Evolutionary conservation across 257 asterid genomes (phyloP), one percentile per base, ranked within the genome.

Genomic region (Primulina tabacum): DNA sequence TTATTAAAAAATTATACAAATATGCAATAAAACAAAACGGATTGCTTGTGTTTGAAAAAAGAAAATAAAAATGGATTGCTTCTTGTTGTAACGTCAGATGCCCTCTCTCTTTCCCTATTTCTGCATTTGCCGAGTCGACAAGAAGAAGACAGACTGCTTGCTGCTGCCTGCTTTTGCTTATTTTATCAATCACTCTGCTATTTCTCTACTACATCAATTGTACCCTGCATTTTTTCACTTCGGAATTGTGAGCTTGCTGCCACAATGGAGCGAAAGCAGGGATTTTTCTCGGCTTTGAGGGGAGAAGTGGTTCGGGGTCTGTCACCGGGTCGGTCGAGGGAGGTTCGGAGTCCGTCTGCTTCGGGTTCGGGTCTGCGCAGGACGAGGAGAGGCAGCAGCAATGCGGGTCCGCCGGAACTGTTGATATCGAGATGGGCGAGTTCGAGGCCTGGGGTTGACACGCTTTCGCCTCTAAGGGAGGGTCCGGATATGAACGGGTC

Each of bases 401-500:
- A 75, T n/a, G 73, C 73, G 34, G 77, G 75, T n/a, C 88, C 80
- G 5, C 77, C 84, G 21, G 85, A 76, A 60, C 62, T 67, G 52
- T 47, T 50, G 21, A 29, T 70, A 2, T 58, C 83, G 69, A 84
- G 84, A 81, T 84, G 83, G 75, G 77, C 77, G 35, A 72, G 76
- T 58, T 65, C 72, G 73, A 72, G 87, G 76, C 86, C 84, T 0
- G 85, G 80, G 37, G 82, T 64, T 7, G 91, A 85, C 68, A 68
- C 88, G 6, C 78, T 85, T 38, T 82, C 94, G 67, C 91, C 94
- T 34, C 38, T 87, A 17, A 82, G 84, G 73, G 94, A 87, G 64
- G 90, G 94, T 5, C 92, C 92, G 78, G 89, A 84, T 82, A 89
- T 84, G 37, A 80, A 30, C 50, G 87, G n/a, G 85, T 73, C 83